Conservation (phyloP, 257 asterid species). For the Nicotiana otophora region DNA sequence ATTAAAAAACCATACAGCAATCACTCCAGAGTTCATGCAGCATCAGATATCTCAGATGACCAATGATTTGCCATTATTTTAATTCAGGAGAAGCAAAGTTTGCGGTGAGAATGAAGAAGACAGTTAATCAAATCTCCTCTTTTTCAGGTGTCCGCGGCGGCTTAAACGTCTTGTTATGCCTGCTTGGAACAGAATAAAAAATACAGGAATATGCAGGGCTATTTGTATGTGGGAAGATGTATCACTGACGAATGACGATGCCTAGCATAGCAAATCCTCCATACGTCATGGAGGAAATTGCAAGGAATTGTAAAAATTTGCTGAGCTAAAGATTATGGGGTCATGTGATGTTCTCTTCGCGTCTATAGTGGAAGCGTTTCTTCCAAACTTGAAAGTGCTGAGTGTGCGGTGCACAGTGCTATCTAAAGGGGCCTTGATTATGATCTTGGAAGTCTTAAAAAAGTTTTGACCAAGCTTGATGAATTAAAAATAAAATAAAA, state of each 20-base stretch:
- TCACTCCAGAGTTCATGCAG: background rate
- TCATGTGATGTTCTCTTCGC: conserved; percentile 61
- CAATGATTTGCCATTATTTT: background rate
- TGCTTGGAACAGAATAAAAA: conserved; percentile 73
- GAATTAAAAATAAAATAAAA: no score
- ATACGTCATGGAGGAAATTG: conserved; percentile 62
- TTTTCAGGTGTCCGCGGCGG: conserved; percentile 56
- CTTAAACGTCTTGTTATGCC: conserved; percentile 75
- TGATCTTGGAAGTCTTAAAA: conserved; percentile 49
- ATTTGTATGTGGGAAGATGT: conserved; percentile 51
- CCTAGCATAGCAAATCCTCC: conserved; percentile 58
- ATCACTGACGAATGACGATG: conserved; percentile 65
- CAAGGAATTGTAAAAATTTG: conserved; percentile 51
- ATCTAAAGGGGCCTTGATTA: conserved; percentile 42
- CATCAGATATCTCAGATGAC: background rate
- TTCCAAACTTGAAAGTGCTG: conserved; percentile 63
- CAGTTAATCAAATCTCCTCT: background rate
- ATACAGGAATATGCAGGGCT: conserved; percentile 53
- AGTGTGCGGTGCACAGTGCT: conserved; percentile 66
- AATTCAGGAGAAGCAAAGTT: background rate
- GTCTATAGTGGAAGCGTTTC: conserved; percentile 31
- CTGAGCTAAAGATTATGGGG: conserved; percentile 73
- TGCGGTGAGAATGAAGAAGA: background rate
- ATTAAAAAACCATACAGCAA: background rate
- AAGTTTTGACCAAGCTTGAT: no score